Evolutionary conservation across 2,329 filamentous ascomycete species (phyloP).

Genomic region (Diaporthe batatas): DNA sequence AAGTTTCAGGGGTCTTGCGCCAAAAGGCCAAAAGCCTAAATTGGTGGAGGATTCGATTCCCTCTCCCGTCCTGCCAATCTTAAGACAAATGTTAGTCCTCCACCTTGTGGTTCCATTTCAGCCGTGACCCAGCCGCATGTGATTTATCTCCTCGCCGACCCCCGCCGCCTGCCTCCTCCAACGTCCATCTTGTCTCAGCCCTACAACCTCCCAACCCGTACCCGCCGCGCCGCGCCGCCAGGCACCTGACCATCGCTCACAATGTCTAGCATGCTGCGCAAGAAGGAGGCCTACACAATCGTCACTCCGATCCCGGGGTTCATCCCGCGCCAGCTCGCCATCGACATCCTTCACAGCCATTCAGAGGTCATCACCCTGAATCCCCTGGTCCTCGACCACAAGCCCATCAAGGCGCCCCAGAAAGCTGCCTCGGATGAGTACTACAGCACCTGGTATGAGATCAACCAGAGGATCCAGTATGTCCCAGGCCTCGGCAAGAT

Average conservation of each 20-base stretch:
- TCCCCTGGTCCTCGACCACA: conserved; percentile 74
- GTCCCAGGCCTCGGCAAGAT: conserved; percentile 75
- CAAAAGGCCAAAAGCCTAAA: conserved; percentile 4
- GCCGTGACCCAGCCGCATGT: conserved; percentile 17
- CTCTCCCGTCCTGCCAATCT: not conserved
- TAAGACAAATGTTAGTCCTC: conserved; percentile 31
- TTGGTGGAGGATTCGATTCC: conserved; percentile 1
- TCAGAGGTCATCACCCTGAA: conserved; percentile 79
- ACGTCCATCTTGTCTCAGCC: conserved; percentile 10
- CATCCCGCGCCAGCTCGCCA: conserved; percentile 78
- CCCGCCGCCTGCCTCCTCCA: not conserved
- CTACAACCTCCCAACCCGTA: not conserved
- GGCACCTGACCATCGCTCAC: conserved; percentile 34
- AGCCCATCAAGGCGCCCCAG: conserved; percentile 75
- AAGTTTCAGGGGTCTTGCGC: conserved; percentile 12
- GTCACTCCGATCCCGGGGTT: conserved; percentile 78
- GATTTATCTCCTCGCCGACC: conserved; percentile 26
- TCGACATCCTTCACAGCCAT: conserved; percentile 80
- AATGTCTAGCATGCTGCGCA: conserved; percentile 63
- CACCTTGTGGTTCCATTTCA: conserved; percentile 18
- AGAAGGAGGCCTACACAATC: conserved; percentile 75
- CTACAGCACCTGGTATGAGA: conserved; percentile 82
- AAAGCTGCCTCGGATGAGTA: conserved; percentile 77
- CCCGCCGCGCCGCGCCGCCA: not conserved
- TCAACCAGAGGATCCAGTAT: conserved; percentile 76